Percentiles rank a stretch among this genome's conserved stretches.
Evolutionary conservation across 768 basidiomycete genomes (phyloP).

Genomic region (Agaricus bisporus): DNA sequence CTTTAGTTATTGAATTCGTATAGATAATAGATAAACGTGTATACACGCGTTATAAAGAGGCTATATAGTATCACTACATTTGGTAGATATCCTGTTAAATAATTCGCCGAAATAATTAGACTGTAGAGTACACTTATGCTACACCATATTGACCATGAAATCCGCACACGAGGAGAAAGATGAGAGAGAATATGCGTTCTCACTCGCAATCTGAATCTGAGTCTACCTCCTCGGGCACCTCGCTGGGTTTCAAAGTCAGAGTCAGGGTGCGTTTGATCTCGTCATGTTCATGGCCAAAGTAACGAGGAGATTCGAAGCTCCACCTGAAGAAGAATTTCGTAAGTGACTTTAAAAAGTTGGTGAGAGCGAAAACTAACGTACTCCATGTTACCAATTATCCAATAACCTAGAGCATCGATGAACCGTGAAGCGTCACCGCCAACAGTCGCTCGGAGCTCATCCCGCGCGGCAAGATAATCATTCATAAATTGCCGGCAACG

Average conservation of each 20-base stretch:
- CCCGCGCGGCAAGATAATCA: conserved; percentile 39
- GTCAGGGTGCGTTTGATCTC: conserved; percentile 35
- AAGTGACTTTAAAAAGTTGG: background rate
- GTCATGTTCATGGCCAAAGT: conserved; percentile 53
- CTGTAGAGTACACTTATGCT: background rate
- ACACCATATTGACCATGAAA: background rate
- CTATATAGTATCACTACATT: conserved; percentile 5
- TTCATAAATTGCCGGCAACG: conserved; percentile 46
- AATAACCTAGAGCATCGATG: conserved; percentile 50
- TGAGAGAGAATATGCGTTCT: conserved; percentile 2
- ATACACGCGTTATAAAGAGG: conserved; percentile 2
- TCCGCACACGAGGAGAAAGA: background rate
- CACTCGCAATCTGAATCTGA: conserved; percentile 36
- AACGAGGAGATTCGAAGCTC: conserved; percentile 65
- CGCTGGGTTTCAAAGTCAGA: conserved; percentile 29
- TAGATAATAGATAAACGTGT: background rate
- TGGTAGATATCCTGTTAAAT: background rate
- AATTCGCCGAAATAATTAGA: background rate
- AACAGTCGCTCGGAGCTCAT: conserved; percentile 42
- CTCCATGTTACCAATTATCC: conserved; percentile 59
- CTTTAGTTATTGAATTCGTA: background rate
- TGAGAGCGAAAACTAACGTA: conserved; percentile 19
- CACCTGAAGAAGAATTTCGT: conserved; percentile 30
- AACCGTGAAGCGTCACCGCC: conserved; percentile 47
- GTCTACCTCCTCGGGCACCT: conserved; percentile 18